Evolutionary conservation across 2,329 filamentous ascomycete species (phyloP), one percentile per base, ranked within the genome.

Genomic region (Botryotinia convoluta): DNA sequence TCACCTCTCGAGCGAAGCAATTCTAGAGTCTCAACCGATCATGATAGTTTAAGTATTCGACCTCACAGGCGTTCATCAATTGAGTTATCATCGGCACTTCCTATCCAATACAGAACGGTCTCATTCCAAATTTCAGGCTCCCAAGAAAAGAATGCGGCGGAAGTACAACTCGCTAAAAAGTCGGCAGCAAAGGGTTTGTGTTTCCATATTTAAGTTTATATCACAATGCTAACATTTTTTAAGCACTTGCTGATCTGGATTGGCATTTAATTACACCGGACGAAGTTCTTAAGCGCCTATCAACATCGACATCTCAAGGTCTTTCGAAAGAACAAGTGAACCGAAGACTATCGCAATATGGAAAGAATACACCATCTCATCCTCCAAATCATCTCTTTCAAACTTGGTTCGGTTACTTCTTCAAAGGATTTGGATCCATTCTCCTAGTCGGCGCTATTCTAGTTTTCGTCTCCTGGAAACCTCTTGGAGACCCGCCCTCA

Each of bases 381-480:
- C 88, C 91, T 2, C 88, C 89, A 7, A 42, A 20, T 10, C 48
- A 57, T 35, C 12, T 62, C 59, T 67, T 64, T 14, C 45, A 57
- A 8, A 35, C 20, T 9, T 26, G 48, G 29, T 85, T 89, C 5
- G 87, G 87, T 29, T 94, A 94, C 81, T 89, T 94, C 77, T 93
- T 93, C 82, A 90, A 90, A 76, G 92, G 92, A 1, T 95, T 94
- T 76, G 92, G 92, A 4, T 85, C 88, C 1, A 88, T 95, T 69
- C 85, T 95, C 5, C 85, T 94, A 14, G 79, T 90, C 6, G 92
- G 91, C 37, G 85, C 87, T 44, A 86, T 94, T 54, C 85, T 94
- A 4, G 92, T 94, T 69, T 93, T 93, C 77, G 83, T 94, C 72
- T 89, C 91, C 1, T 94, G 92, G 91, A 90, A 88, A 75, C 92